These are phyloP conservation scores for Sporothrix pallida DNA, from an alignment of 2,329 filamentous ascomycete species.

Conservation along the genomic window DNA sequence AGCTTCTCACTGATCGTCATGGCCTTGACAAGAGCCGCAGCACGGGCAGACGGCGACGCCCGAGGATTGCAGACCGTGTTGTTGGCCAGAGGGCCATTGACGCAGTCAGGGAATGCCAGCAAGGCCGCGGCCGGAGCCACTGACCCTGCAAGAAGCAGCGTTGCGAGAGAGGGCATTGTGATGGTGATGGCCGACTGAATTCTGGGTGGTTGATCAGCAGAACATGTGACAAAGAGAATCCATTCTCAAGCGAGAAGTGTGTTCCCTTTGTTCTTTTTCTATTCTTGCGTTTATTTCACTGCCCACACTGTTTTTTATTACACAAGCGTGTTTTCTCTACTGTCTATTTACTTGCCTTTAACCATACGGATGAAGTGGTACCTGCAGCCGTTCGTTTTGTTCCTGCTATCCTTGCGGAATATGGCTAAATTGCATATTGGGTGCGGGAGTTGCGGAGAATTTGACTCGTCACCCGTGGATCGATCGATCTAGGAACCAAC, in stretches of 20 bases:
- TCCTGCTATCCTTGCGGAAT: background rate
- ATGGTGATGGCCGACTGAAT: background rate
- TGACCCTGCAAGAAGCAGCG: slow-evolving; percentile 3
- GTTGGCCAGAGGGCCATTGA: slow-evolving; percentile 32
- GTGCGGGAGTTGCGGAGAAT: slow-evolving; percentile 10
- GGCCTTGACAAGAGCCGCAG: slow-evolving; percentile 27
- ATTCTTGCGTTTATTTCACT: background rate
- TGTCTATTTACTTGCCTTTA: slow-evolving; percentile 15
- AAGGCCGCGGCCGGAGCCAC: background rate
- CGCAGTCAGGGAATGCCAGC: background rate
- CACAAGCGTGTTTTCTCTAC: background rate
- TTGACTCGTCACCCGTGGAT: background rate
- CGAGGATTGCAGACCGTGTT: slow-evolving; percentile 25
- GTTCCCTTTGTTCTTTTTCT: too few relatives aligned
- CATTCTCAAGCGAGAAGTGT: too few relatives aligned
- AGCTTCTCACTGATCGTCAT: slow-evolving; percentile 31
- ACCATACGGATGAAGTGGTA: background rate
- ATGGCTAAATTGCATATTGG: slow-evolving; percentile 28
- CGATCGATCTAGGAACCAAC: background rate
- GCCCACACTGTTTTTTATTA: background rate
- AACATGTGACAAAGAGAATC: too few relatives aligned
- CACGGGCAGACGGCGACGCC: slow-evolving; percentile 6
- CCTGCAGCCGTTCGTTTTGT: background rate
- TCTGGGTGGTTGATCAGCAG: too few relatives aligned
- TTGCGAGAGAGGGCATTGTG: background rate